A percentile compares a stretch with the other conserved stretches of the same genome.
These are phyloP conservation scores for Mycosphaerelloides madeirae DNA, from an alignment of 2,329 filamentous ascomycete species.

Conservation along the genomic window DNA sequence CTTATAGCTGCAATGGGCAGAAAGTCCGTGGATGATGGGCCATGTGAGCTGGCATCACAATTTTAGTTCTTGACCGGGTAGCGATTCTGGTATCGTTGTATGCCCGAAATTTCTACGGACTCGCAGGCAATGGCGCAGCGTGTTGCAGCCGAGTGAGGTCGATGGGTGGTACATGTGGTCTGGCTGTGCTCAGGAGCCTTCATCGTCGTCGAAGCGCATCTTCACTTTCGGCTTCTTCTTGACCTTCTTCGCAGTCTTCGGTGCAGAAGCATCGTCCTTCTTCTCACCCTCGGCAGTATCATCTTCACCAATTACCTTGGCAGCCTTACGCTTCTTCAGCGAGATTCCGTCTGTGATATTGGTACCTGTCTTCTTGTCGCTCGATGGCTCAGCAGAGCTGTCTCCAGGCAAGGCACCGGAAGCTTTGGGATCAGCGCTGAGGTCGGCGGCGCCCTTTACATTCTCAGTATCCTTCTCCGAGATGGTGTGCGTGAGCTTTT, in stretches of 20 bases:
- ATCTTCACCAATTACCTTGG: slow-evolving; percentile 32
- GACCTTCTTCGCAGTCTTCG: slow-evolving; percentile 27
- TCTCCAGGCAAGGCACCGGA: slow-evolving; percentile 22
- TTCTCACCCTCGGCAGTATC: slow-evolving; percentile 16
- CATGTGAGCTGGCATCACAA: no score
- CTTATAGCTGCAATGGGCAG: background rate
- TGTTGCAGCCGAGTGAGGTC: no score
- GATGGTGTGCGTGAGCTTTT: slow-evolving; percentile 35
- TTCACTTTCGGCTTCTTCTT: slow-evolving; percentile 35
- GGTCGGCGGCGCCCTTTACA: slow-evolving; percentile 22
- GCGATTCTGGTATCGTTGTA: no score
- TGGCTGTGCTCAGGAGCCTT: slow-evolving; percentile 11
- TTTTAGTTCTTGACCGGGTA: no score
- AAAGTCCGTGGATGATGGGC: no score
- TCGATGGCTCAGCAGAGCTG: slow-evolving; percentile 1
- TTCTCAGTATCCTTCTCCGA: slow-evolving; percentile 9
- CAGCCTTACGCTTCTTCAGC: slow-evolving; percentile 35
- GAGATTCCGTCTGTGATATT: slow-evolving; percentile 22
- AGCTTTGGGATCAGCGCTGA: slow-evolving; percentile 16
- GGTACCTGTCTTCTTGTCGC: slow-evolving; percentile 9
- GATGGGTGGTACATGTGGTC: no score
- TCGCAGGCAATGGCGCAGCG: no score
- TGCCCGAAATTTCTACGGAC: no score
- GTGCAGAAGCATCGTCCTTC: slow-evolving; percentile 4
- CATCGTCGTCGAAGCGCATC: slow-evolving; percentile 33